Evolutionary conservation across 2,329 filamentous ascomycete genomes (phyloP).

Genomic region (Ascochyta lentis): DNA sequence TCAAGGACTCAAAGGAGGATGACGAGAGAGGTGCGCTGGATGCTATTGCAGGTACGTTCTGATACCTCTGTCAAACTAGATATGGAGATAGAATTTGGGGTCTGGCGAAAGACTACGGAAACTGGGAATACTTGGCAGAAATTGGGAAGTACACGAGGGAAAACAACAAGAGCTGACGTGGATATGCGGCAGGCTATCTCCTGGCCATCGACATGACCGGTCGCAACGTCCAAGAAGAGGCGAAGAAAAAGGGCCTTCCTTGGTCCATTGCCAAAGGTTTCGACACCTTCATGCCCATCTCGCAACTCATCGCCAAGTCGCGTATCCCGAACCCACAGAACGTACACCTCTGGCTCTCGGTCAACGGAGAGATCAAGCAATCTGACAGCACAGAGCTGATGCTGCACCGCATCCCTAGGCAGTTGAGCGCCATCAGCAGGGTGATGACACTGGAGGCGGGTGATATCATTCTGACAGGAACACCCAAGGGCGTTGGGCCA

Average conservation of each 20-base stretch:
- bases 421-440: constrained; percentile 88
- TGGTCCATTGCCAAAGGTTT: constrained; percentile 98
- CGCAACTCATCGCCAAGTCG: constrained; percentile 78
- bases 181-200: constrained; percentile 70
- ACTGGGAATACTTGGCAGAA: not conserved
- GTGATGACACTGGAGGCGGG: constrained; percentile 94
- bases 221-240: constrained; percentile 92
- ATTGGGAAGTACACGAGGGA: not conserved
- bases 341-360: constrained; percentile 81
- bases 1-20: constrained; percentile 76
- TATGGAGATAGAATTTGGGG: not conserved
- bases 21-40: constrained; percentile 79
- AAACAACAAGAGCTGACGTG: not conserved
- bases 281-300: constrained; percentile 94
- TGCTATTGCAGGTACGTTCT: constrained; percentile 75
- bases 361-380: constrained; percentile 82
- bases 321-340: constrained; percentile 86
- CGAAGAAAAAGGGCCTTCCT: constrained; percentile 94
- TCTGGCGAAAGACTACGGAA: too few relatives aligned
- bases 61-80: not conserved
- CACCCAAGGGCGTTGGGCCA: constrained; percentile 91
- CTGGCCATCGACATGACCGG: constrained; percentile 97
- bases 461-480: constrained; percentile 95
- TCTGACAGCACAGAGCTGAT: constrained; percentile 90
- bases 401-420: constrained; percentile 87